phyloP scores from a whole-genome alignment of 129 eudicot species.

The Rutidosis leptorrhynchoides region DNA sequence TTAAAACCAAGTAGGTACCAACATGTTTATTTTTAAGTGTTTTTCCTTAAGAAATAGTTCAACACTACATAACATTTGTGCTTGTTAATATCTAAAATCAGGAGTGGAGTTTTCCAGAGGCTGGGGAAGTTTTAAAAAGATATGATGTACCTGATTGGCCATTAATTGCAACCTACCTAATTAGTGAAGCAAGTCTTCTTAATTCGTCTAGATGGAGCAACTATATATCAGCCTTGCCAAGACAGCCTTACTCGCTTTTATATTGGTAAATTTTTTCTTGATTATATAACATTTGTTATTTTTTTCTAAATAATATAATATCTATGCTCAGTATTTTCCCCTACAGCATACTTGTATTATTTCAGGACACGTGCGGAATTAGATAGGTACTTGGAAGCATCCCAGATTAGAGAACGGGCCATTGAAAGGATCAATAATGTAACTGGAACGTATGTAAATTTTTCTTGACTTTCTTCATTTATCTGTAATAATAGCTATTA shows the following conservation, averaged over 20 bases:
- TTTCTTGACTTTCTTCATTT: conserved; percentile 9
- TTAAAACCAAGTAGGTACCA: no score
- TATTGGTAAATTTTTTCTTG: conserved; percentile 58
- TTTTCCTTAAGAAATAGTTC: neutral
- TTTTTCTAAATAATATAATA: conserved; percentile 28
- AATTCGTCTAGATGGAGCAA: conserved; percentile 79
- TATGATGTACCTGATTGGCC: conserved; percentile 96
- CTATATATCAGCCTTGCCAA: conserved; percentile 90
- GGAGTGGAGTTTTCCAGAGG: conserved; percentile 89
- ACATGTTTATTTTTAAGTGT: neutral
- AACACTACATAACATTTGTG: no score
- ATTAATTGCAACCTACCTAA: conserved; percentile 84
- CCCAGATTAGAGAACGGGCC: conserved; percentile 85
- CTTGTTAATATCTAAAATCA: conserved; percentile 27
- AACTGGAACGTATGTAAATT: conserved; percentile 75
- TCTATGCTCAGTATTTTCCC: conserved; percentile 60
- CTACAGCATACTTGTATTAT: conserved; percentile 68
- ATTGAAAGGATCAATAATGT: conserved; percentile 86
- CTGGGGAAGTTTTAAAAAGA: conserved; percentile 70
- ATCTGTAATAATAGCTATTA: neutral
- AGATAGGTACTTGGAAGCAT: conserved; percentile 90
- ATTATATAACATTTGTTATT: neutral
- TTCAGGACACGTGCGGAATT: conserved; percentile 95
- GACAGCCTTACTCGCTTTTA: conserved; percentile 90
- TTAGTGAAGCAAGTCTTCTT: conserved; percentile 77